These are phyloP conservation scores for Gossypium mustelinum DNA, from an alignment of 345 rosid species.

Conservation along the genomic window DNA sequence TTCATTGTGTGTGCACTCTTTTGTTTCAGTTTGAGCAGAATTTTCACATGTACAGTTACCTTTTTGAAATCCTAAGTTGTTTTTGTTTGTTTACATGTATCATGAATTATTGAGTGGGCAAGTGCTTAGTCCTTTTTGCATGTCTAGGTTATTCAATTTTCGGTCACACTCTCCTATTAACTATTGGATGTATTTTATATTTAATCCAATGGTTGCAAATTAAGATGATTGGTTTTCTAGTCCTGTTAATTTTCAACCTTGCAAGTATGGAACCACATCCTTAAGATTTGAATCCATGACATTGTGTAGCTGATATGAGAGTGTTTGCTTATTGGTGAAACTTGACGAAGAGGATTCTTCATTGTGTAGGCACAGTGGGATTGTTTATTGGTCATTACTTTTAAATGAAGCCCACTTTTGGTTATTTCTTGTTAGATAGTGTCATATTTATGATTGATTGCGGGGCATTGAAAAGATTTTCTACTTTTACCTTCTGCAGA, in stretches of 20 bases:
- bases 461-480: slow-evolving; percentile 11
- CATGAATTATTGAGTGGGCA: not conserved
- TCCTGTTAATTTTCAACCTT: not conserved
- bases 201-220: slow-evolving; percentile 2
- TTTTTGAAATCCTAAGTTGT: not conserved
- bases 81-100: not conserved
- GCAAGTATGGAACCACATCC: not conserved
- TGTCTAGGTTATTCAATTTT: not conserved
- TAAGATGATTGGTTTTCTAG: not conserved
- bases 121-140: not conserved
- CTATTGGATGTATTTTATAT: not conserved
- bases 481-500: slow-evolving; percentile 48
- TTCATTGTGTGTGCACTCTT: not conserved
- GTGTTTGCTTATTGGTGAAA: not conserved
- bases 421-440: slow-evolving; percentile 1
- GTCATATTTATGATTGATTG: slow-evolving; percentile 10
- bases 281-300: not conserved
- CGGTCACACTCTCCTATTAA: not conserved
- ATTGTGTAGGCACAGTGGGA: not conserved
- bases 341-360: slow-evolving; percentile 2
- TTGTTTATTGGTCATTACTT: not conserved
- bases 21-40: not conserved
- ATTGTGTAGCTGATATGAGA: not conserved
- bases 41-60: not conserved
- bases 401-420: not conserved